Percentiles rank a stretch among this genome's conserved stretches.
phyloP scores from a whole-genome alignment of 2,329 filamentous ascomycete genomes.

The Colletotrichum neosansevieriae region DNA sequence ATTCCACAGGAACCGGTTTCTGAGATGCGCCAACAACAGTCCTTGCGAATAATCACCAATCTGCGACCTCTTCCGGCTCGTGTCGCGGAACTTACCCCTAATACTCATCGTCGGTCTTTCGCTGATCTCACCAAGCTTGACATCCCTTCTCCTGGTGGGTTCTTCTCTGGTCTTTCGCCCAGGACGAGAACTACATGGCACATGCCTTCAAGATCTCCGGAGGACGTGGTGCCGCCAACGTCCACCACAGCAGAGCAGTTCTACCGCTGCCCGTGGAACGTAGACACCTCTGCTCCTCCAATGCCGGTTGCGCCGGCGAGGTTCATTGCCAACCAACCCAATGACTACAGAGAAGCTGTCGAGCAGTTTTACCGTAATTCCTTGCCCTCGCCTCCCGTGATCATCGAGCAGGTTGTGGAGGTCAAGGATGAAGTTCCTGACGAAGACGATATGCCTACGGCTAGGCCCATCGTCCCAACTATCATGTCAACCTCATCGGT shows the following conservation, averaged over 20 bases:
- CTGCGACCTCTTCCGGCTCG: conserved; percentile 47
- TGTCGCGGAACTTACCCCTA: conserved; percentile 50
- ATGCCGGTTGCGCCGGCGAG: conserved; percentile 43
- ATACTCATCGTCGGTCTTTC: conserved; percentile 67
- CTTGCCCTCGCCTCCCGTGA: conserved; percentile 49
- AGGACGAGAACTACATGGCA: conserved; percentile 87
- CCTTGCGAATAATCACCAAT: conserved; percentile 62
- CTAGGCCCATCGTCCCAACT: conserved; percentile 59
- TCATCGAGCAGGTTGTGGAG: conserved; percentile 78
- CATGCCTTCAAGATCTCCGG: conserved; percentile 65
- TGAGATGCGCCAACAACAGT: conserved; percentile 68
- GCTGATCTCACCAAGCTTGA: conserved; percentile 84
- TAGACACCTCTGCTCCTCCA: conserved; percentile 53
- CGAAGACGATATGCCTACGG: conserved; percentile 75
- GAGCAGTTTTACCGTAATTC: conserved; percentile 56
- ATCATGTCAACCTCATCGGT: conserved; percentile 48
- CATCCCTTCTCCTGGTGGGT: conserved; percentile 90
- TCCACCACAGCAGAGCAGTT: conserved; percentile 94
- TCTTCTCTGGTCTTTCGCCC: conserved; percentile 87
- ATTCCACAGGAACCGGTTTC: conserved; percentile 57
- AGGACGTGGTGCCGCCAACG: conserved; percentile 74
- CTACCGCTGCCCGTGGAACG: conserved; percentile 85
- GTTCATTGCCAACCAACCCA: conserved; percentile 47
- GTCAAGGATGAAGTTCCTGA: conserved; percentile 61
- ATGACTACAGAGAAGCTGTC: conserved; percentile 44